A percentile compares a stretch with the other conserved stretches of the same genome.
phyloP scores from a whole-genome alignment of 2,329 filamentous ascomycete species.

The Alternaria viburni region DNA sequence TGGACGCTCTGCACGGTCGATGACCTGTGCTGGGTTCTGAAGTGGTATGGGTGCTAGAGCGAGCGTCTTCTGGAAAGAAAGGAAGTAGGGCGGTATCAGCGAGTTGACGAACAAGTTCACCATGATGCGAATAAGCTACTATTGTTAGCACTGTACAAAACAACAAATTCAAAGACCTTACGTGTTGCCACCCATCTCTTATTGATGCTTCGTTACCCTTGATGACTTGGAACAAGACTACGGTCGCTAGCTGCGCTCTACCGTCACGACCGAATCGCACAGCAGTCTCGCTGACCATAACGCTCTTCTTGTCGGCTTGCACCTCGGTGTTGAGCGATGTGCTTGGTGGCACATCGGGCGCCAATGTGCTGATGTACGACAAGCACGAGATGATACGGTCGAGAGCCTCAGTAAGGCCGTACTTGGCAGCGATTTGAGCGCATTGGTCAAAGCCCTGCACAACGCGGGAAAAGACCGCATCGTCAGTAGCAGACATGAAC shows the following conservation, averaged over 20 bases:
- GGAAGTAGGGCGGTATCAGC: constrained; percentile 82
- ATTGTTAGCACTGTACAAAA: constrained; percentile 48
- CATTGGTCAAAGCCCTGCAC: constrained; percentile 97
- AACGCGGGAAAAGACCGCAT: constrained; percentile 91
- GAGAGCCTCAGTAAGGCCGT: constrained; percentile 81
- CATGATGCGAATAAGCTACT: constrained; percentile 85
- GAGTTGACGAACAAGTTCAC: constrained; percentile 96
- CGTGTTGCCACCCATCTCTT: constrained; percentile 77
- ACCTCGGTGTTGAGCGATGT: constrained; percentile 94
- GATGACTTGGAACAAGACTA: constrained; percentile 93
- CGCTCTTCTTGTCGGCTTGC: constrained; percentile 85
- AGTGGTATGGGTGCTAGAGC: constrained; percentile 83
- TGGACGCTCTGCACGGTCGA: constrained; percentile 81
- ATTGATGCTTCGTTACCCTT: constrained; percentile 82
- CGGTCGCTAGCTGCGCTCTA: constrained; percentile 88
- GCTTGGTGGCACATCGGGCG: constrained; percentile 76
- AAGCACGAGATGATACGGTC: constrained; percentile 93
- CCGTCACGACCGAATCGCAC: constrained; percentile 95
- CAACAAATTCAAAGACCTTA: constrained; percentile 54
- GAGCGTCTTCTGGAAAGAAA: constrained; percentile 66
- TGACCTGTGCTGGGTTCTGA: constrained; percentile 88
- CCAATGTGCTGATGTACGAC: constrained; percentile 87
- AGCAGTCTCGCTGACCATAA: constrained; percentile 98
- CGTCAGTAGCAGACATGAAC: constrained; percentile 98
- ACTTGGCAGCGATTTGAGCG: constrained; percentile 86